Conservation (phyloP, 2,329 filamentous ascomycete genomes). For the Orbilia ellipsospora region DNA sequence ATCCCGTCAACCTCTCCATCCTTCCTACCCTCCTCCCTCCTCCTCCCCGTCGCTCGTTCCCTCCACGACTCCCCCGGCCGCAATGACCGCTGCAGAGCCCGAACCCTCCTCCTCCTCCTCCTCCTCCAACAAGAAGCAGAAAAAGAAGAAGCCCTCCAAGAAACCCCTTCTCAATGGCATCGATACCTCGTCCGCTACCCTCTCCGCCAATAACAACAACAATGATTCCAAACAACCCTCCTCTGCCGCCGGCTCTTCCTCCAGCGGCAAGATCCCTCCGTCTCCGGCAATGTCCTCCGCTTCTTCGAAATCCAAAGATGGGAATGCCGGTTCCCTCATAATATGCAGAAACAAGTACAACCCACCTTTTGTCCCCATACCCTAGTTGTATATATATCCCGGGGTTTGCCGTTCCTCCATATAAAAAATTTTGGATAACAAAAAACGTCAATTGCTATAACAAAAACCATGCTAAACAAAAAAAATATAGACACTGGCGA, state of each 20-base stretch:
- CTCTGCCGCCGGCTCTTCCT: slow-evolving; percentile 23
- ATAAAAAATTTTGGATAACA: not conserved
- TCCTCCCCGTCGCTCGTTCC: slow-evolving; percentile 27
- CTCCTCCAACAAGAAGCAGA: slow-evolving; percentile 14
- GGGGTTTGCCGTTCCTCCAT: not conserved
- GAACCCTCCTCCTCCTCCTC: slow-evolving; percentile 13
- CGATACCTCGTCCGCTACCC: slow-evolving; percentile 36
- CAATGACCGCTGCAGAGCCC: slow-evolving; percentile 38
- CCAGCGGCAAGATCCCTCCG: slow-evolving; percentile 49
- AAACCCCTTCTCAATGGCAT: slow-evolving; percentile 54
- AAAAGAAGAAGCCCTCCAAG: slow-evolving; percentile 13
- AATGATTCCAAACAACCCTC: not conserved
- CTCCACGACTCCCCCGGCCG: not conserved
- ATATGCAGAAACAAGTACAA: slow-evolving; percentile 54
- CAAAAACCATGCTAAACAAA: not conserved
- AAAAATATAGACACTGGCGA: slow-evolving; percentile 75
- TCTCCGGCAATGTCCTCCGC: slow-evolving; percentile 52
- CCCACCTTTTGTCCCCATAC: not conserved
- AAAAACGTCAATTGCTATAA: not conserved
- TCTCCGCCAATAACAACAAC: slow-evolving; percentile 12
- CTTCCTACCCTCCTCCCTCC: slow-evolving; percentile 11
- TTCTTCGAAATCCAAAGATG: slow-evolving; percentile 52
- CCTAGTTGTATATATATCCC: not conserved
- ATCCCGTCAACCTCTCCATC: slow-evolving; percentile 15
- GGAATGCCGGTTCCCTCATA: slow-evolving; percentile 47